Conservation (phyloP, 1,284 basidiomycete genomes). For the Earliella scabrosa region DNA sequence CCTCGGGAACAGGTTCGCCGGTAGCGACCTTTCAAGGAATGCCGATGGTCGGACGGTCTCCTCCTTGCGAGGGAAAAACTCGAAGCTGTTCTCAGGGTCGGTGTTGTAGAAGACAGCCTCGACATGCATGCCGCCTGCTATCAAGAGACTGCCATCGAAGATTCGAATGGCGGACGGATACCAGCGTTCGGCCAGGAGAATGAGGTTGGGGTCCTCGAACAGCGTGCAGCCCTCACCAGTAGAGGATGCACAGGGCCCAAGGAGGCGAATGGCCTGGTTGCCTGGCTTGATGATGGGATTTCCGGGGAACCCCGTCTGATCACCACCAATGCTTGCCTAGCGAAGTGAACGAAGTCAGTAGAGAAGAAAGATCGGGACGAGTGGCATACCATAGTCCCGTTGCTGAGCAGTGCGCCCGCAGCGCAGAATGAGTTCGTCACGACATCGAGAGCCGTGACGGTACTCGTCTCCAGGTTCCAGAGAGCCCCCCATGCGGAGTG, state of each 20-base stretch:
- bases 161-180: conserved; percentile 46
- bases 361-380: neutral
- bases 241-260: conserved; percentile 39
- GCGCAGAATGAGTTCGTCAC: conserved; percentile 25
- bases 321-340: conserved; percentile 46
- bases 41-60: conserved; percentile 45
- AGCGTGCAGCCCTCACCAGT: conserved; percentile 41
- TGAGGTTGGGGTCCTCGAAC: conserved; percentile 42
- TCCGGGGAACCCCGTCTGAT: conserved; percentile 44
- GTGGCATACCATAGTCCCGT: conserved; percentile 46
- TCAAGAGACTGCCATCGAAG: conserved; percentile 45
- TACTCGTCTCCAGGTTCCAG: conserved; percentile 34
- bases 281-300: conserved; percentile 33
- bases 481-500: conserved; percentile 16
- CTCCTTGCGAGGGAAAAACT: conserved; percentile 58
- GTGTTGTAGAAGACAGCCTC: conserved; percentile 42
- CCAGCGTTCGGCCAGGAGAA: conserved; percentile 42
- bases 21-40: conserved; percentile 42
- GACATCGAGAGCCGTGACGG: conserved; percentile 10
- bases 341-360: too few relatives aligned
- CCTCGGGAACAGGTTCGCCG: conserved; percentile 29
- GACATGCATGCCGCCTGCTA: conserved; percentile 44
- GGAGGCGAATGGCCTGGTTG: conserved; percentile 37
- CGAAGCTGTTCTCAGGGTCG: conserved; percentile 51
- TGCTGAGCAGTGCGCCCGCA: conserved; percentile 43